These are phyloP conservation scores for Lactarius indigo DNA, from an alignment of 768 basidiomycete species.

Conservation along the genomic window DNA sequence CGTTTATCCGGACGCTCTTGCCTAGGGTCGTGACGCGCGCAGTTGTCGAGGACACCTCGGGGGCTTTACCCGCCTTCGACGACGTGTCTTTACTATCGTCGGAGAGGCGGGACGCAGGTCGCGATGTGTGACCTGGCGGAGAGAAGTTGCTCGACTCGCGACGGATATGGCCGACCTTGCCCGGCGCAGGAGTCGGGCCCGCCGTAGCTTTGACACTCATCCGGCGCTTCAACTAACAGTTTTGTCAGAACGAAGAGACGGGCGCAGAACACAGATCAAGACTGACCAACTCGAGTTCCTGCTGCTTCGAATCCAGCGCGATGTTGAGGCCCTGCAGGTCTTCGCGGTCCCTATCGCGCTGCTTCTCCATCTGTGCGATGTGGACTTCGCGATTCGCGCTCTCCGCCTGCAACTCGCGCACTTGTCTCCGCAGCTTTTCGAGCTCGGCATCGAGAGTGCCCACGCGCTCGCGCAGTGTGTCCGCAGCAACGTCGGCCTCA, in stretches of 20 bases:
- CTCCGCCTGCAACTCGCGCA: conserved; percentile 71
- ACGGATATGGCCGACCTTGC: conserved; percentile 20
- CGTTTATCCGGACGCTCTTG: conserved; percentile 25
- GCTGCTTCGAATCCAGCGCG: conserved; percentile 90
- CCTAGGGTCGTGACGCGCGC: conserved; percentile 22
- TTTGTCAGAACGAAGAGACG: not conserved
- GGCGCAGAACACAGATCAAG: not conserved
- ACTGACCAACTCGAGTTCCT: conserved; percentile 85
- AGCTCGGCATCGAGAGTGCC: conserved; percentile 52
- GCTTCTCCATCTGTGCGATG: conserved; percentile 66
- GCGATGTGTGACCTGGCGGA: conserved; percentile 12
- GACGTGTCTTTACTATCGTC: conserved; percentile 20
- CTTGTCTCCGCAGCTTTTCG: conserved; percentile 54
- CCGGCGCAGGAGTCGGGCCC: conserved; percentile 18
- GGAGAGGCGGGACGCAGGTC: conserved; percentile 25
- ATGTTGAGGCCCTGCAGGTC: conserved; percentile 85
- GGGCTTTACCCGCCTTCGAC: conserved; percentile 17
- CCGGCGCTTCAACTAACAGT: conserved; percentile 17
- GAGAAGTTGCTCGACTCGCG: conserved; percentile 23
- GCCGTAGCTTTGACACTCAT: conserved; percentile 23
- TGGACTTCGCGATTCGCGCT: conserved; percentile 84
- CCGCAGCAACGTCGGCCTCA: conserved; percentile 50
- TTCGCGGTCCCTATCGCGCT: conserved; percentile 63
- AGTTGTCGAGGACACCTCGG: conserved; percentile 3
- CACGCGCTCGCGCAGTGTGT: conserved; percentile 48